Percentiles rank a stretch among this genome's conserved stretches.
Evolutionary conservation across 768 basidiomycete genomes (phyloP).

Genomic region (Boletus insuetus): DNA sequence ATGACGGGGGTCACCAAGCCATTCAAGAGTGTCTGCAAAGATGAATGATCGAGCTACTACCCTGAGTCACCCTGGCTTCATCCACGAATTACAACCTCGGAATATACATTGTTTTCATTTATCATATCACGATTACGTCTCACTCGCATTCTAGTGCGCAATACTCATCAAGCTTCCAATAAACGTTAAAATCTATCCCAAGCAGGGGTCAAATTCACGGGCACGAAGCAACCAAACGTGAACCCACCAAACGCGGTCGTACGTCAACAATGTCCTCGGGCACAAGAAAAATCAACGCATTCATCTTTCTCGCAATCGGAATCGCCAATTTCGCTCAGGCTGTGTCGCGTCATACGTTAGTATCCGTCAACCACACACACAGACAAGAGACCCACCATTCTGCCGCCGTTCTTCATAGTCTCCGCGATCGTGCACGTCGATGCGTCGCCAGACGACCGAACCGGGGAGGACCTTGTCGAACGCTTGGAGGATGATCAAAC

Average conservation of each 20-base stretch:
- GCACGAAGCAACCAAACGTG: neutral
- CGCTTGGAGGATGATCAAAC: slow-evolving; percentile 87
- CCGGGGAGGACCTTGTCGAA: slow-evolving; percentile 96
- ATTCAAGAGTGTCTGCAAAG: too few species aligned
- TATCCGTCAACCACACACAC: neutral
- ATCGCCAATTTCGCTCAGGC: slow-evolving; percentile 98
- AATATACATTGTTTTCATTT: neutral
- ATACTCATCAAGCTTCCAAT: slow-evolving; percentile 90
- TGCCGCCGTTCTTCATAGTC: slow-evolving; percentile 86
- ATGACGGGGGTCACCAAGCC: too few species aligned
- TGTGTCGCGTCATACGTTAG: slow-evolving; percentile 29
- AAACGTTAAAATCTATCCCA: slow-evolving; percentile 82
- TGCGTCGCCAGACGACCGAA: slow-evolving; percentile 87
- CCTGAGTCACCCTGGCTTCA: too few species aligned
- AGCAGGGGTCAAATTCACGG: neutral
- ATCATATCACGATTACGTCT: neutral
- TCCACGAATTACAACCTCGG: neutral
- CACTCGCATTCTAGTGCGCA: slow-evolving; percentile 28
- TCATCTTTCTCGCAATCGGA: slow-evolving; percentile 98
- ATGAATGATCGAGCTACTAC: too few species aligned
- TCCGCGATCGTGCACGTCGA: slow-evolving; percentile 55
- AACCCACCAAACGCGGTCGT: slow-evolving; percentile 79
- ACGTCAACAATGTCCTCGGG: slow-evolving; percentile 97
- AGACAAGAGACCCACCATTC: slow-evolving; percentile 67
- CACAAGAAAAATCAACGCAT: slow-evolving; percentile 92